Conservation (phyloP, 257 asterid genomes). For the Solanum arcanum region DNA sequence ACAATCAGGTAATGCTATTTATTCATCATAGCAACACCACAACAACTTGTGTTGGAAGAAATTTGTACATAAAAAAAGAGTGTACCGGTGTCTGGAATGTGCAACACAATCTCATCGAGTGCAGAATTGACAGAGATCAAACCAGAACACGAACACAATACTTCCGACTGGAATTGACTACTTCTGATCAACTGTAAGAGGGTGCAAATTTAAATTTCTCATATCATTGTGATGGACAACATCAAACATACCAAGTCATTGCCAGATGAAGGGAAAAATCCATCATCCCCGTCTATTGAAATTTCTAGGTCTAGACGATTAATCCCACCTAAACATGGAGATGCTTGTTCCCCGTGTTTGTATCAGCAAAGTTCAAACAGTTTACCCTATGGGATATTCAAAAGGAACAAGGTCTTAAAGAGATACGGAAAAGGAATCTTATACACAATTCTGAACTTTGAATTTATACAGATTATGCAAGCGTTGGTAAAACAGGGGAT, state of each 20-base stretch:
- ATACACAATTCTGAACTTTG: not conserved
- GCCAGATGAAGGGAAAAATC: conserved; percentile 82
- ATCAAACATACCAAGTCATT: conserved; percentile 57
- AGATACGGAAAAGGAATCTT: not conserved
- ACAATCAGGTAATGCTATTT: not conserved
- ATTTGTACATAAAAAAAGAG: not conserved
- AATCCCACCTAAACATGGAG: conserved; percentile 69
- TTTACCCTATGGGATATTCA: not conserved
- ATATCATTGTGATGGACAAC: not conserved
- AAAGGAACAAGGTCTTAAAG: not conserved
- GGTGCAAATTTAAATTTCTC: not conserved
- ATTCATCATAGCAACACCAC: not conserved
- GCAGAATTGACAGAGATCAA: conserved; percentile 94
- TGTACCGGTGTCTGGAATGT: conserved; percentile 61
- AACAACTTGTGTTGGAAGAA: not conserved
- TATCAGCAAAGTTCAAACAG: conserved; percentile 33
- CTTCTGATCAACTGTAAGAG: conserved; percentile 50
- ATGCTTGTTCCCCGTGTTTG: conserved; percentile 74
- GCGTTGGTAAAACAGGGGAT: not conserved
- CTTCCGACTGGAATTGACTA: conserved; percentile 71
- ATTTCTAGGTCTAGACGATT: conserved; percentile 78
- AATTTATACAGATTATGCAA: not conserved
- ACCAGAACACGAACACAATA: conserved; percentile 86
- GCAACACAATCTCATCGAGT: conserved; percentile 87
- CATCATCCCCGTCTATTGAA: conserved; percentile 91